Base-by-base conservation (phyloP, 2,329 filamentous ascomycete genomes). In the Fusarium illudens region DNA sequence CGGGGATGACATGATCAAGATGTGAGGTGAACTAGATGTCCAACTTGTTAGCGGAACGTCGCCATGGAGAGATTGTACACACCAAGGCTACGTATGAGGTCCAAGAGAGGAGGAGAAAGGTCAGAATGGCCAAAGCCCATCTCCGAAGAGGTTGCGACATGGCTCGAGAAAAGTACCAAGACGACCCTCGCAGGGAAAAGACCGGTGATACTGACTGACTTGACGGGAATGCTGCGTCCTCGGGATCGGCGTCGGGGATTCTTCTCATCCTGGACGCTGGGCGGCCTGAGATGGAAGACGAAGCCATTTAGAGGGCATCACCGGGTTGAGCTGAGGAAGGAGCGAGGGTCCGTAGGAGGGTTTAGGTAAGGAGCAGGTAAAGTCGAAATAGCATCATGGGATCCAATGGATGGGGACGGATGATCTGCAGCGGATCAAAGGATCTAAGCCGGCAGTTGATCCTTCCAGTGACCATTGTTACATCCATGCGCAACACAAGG, bases 191-290 rank as follows among this genome's bases (percentile, higher is more conserved):
- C 11, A 67, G 54, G 4, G 25, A 32, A 2, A 68, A 15, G 17
- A 27, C 44, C 4, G 58, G 55, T 29, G 29, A 22, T 4, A 58
- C 55, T 13, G 50, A 53, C 2, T 60, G 32, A 25, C 30, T 30
- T 46, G 29, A 42, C 12, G 56, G 62, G 42, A 57, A 70, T 3
- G 36, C 65, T 13, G 65, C 65, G 62, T 62, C 62, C 58, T 71
- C 49, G 7, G 44, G 58, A 19, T 69, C 49, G 15, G 42, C 46
- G 6, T 9, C 51, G 2, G 59, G 55, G 0, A 46, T 15, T 39
- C 51, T 62, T 44, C 65, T 73, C 70, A 66, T 64, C n/a, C 20
- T 62, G 22, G 68, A 72, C 8, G 44, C 34, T 13, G 58, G 62
- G 34, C 36, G 54, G n/a, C 39, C 52, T 22, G 60, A 53, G 22